A percentile compares a stretch with the other conserved stretches of the same genome.
These are phyloP conservation scores for Penicillium odoratum DNA, from an alignment of 495 filamentous ascomycete genomes.

Conservation along the genomic window DNA sequence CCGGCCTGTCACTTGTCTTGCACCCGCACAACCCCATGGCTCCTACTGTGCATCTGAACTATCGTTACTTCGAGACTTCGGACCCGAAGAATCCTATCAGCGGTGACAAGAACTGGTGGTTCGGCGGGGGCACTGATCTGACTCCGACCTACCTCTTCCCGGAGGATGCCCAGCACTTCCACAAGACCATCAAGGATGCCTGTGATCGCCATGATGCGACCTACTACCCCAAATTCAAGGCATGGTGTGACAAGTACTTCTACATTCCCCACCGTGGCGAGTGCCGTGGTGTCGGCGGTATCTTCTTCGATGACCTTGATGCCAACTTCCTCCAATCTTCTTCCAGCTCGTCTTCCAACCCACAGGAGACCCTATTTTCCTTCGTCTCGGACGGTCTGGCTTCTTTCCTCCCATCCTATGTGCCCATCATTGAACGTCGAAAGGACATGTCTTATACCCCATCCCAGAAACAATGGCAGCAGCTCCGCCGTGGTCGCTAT, in stretches of 20 bases:
- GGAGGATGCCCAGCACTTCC: constrained; percentile 96
- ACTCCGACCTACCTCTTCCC: constrained; percentile 95
- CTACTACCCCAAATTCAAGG: constrained; percentile 95
- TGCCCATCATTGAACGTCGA: constrained; percentile 80
- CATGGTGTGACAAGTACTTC: constrained; percentile 99
- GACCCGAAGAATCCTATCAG: constrained; percentile 60
- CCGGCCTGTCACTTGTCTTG: constrained; percentile 87
- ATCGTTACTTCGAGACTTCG: constrained; percentile 95
- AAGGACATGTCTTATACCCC: constrained; percentile 90
- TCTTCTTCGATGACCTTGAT: constrained; percentile 98
- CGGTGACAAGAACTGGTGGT: constrained; percentile 88
- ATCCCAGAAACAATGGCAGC: constrained; percentile 92
- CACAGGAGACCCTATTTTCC: constrained; percentile 88
- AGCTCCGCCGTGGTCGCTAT: constrained; percentile 87
- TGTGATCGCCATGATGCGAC: constrained; percentile 91
- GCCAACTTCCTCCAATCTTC: constrained; percentile 54
- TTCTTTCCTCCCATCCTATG: constrained; percentile 87
- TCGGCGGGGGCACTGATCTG: constrained; percentile 91
- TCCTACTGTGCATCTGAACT: constrained; percentile 97
- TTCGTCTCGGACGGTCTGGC: constrained; percentile 82
- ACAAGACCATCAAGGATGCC: constrained; percentile 84
- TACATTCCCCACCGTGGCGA: constrained; percentile 87
- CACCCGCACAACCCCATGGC: constrained; percentile 96
- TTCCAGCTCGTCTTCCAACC: constrained; percentile 60
- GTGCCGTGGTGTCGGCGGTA: constrained; percentile 87